Percentiles rank a stretch among this genome's conserved stretches.
These are phyloP conservation scores for Peronosclerospora sorghi DNA, from an alignment of 352 stramenopile genomes.

Conservation along the genomic window DNA sequence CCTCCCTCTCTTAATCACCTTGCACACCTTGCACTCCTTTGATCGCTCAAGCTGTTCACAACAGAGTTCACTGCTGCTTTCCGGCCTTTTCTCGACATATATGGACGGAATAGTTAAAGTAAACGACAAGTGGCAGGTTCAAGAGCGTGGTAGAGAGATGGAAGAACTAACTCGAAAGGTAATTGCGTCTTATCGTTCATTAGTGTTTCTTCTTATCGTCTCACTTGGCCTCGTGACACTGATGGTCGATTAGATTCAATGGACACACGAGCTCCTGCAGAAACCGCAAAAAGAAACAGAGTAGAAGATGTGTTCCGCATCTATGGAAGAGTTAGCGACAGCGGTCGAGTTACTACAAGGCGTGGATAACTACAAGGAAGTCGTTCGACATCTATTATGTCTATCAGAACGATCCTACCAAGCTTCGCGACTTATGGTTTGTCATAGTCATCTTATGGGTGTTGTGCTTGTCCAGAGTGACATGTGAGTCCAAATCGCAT, in stretches of 20 bases:
- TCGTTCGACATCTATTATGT: slow-evolving; percentile 24
- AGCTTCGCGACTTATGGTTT: too few species aligned
- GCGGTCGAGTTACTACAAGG: slow-evolving; percentile 30
- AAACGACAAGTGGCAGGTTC: slow-evolving; percentile 1
- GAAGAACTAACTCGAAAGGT: slow-evolving; percentile 17
- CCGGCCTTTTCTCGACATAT: too few species aligned
- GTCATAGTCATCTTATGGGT: too few species aligned
- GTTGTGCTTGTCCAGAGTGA: too few species aligned
- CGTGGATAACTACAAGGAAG: slow-evolving; percentile 17
- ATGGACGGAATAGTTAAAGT: too few species aligned
- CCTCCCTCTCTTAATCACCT: too few species aligned
- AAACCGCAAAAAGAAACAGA: slow-evolving; percentile 20
- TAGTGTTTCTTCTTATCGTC: slow-evolving; percentile 2
- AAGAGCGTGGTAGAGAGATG: slow-evolving; percentile 11
- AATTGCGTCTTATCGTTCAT: slow-evolving; percentile 1
- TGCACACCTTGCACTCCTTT: too few species aligned
- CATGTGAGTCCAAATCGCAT: slow-evolving; percentile 29
- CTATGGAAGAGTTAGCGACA: slow-evolving; percentile 34
- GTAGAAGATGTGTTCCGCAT: slow-evolving; percentile 28
- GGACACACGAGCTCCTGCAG: slow-evolving; percentile 23
- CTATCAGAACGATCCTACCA: slow-evolving; percentile 41
- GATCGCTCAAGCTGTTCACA: too few species aligned
- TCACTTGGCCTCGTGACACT: slow-evolving; percentile 3
- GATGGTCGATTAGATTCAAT: slow-evolving; percentile 23
- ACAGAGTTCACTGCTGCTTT: too few species aligned